Conservation (phyloP, 495 filamentous ascomycete species). For the Aspergillus heteromorphus region DNA sequence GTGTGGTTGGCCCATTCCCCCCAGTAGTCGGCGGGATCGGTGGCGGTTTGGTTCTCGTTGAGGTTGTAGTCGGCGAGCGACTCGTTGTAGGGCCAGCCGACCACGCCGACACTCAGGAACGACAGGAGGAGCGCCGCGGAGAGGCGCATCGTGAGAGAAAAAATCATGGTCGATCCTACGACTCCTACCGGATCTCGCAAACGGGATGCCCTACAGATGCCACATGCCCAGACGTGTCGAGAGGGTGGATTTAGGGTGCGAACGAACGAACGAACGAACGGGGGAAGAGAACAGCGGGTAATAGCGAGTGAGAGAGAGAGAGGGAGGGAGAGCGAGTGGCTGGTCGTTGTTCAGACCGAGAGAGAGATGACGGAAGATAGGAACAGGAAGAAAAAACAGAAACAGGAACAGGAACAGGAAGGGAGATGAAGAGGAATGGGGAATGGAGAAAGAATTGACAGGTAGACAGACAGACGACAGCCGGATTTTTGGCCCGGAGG, state of each 20-base stretch:
- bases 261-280: neutral
- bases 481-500: too few species aligned
- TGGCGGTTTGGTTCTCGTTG: slow-evolving; percentile 33
- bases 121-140: slow-evolving; percentile 12
- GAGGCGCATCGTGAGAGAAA: slow-evolving; percentile 8
- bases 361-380: too few species aligned
- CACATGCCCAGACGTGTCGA: neutral
- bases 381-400: too few species aligned
- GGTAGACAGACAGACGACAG: too few species aligned
- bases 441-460: too few species aligned
- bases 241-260: neutral
- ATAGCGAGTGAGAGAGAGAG: too few species aligned
- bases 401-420: too few species aligned
- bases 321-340: too few species aligned
- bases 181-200: neutral
- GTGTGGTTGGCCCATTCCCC: slow-evolving; percentile 35
- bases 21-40: slow-evolving; percentile 31
- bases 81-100: slow-evolving; percentile 16
- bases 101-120: slow-evolving; percentile 8
- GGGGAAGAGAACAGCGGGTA: neutral
- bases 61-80: slow-evolving; percentile 29
- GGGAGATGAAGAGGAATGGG: too few species aligned
- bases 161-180: neutral
- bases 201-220: neutral
- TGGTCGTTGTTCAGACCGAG: too few species aligned